Evolutionary conservation across 768 basidiomycete genomes (phyloP), one percentile per base, ranked within the genome.

Genomic region (Tylopilus balloui): DNA sequence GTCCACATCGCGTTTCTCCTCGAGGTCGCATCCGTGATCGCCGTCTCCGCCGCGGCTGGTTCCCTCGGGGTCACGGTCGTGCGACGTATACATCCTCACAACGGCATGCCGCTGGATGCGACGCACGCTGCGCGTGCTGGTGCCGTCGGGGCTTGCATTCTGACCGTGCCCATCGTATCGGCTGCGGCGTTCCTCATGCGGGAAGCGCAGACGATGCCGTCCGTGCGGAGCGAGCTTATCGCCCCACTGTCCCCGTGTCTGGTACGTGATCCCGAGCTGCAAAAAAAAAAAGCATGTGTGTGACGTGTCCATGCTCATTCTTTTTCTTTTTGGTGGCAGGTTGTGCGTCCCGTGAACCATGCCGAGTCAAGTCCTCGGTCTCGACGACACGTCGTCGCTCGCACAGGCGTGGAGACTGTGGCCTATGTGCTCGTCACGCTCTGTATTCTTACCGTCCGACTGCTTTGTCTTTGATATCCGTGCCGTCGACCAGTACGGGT

Each of bases 71-170:
- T 45, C 36, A 28, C 42, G 31, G 15, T 59, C 35, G 25, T 28
- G n/a, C 42, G 1, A 6, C 10, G 28, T 21, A 34, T 3, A 6
- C 43, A 41, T 27, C 41, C 39, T 25, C 23, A 36, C 19, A 32
- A 39, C 32, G 24, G 13, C 10, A 14, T 28, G 3, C 37, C 27
- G 1, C 45, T 50, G 8, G 46, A 55, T 38, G 6, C 52, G 15
- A 43, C 51, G 42, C 61, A 44, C 19, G 52, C 58, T 17, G 58
- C 61, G 3, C 50, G 43, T 9, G 55, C 55, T 14, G 48, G 55
- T 3, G 47, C 50, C 17, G 40, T 55, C 28, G 55, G 62, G 1
- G 51, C 50, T 9, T 52, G 41, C 8, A 14, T 53, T 4, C 0
- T 59, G 12, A 48, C 42, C 6, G 47, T 50, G 24, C 52, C 54